Conservation (phyloP, 2,329 filamentous ascomycete genomes). For the Alternaria angustiovoidea region DNA sequence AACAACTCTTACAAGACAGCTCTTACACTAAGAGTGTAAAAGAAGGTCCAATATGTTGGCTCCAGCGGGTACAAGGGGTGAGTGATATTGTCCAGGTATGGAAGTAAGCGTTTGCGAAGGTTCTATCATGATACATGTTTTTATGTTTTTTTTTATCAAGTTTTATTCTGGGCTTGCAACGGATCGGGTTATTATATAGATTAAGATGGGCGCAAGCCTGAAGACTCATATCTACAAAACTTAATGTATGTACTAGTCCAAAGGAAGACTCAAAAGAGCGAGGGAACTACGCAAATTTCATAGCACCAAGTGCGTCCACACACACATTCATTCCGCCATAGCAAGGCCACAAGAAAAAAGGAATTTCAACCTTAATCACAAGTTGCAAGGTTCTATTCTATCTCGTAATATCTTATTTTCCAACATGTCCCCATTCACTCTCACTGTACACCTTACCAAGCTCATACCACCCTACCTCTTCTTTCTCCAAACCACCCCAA, state of each 20-base stretch:
- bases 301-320: background rate
- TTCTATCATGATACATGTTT: background rate
- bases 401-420: background rate
- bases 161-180: background rate
- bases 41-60: slow-evolving; percentile 7
- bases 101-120: background rate
- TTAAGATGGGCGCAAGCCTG: background rate
- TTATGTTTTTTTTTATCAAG: background rate
- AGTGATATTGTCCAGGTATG: background rate
- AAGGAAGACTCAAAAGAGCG: background rate
- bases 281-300: background rate
- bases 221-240: background rate
- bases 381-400: background rate
- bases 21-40: slow-evolving; percentile 1
- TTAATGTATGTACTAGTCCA: background rate
- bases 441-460: slow-evolving; percentile 27
- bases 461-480: slow-evolving; percentile 31
- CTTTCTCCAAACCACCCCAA: slow-evolving; percentile 19
- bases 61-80: slow-evolving; percentile 1
- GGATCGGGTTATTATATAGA: background rate
- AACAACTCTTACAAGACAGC: slow-evolving; percentile 28
- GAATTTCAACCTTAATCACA: background rate
- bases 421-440: slow-evolving; percentile 19
- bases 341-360: background rate
- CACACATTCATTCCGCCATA: background rate